Base-by-base conservation (phyloP, 345 rosid species). In the Lepidium aucheri region DNA sequence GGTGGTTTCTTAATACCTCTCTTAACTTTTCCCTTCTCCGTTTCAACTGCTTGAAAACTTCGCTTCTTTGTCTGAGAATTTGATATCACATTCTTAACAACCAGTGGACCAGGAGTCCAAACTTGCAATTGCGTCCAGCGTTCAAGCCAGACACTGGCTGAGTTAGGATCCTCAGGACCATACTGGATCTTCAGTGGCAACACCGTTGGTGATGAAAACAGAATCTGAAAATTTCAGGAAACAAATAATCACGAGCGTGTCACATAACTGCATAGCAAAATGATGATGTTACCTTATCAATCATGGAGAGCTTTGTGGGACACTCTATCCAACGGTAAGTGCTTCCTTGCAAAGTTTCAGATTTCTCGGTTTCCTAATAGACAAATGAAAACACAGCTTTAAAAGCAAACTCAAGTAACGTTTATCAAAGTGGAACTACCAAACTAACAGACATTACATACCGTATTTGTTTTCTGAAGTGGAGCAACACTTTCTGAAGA, bases 41-140 rank as follows among this genome's bases (percentile, higher is more conserved):
- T 52, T 70, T 82, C 82, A 42, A 73, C 70, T 43, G 68, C 70
- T 63, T 73, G 74, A 75, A 66, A 62, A 50, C 47, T 76, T 9
- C 66, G 69, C 53, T 56, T 70, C 79, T 81, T 81, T 45, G 61
- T 54, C 69, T 54, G 71, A 63, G 80, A 45, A 60, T 76, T 80
- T 43, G 73, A 49, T 6, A 50, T 53, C 39, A 51, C 42, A 53
- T 53, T 81, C 70, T 68, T 83, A 71, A 74, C 68, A 45, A 53
- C 68, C 38, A 74, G 77, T 18, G 80, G 69, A 74, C 69, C 74
- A 41, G 80, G 77, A 63, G 66, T 76, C 94, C 88, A 86, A 66
- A 84, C 81, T 51, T 42, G 77, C 66, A 80, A 79, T 5, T 41
- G 74, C 20, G 91, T 81, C 96, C 98, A 91, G 49, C 94, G 86